Evolutionary conservation across 306 rosid genomes (phyloP), one percentile per base, ranked within the genome.

Genomic region (Sicyos baderoa): DNA sequence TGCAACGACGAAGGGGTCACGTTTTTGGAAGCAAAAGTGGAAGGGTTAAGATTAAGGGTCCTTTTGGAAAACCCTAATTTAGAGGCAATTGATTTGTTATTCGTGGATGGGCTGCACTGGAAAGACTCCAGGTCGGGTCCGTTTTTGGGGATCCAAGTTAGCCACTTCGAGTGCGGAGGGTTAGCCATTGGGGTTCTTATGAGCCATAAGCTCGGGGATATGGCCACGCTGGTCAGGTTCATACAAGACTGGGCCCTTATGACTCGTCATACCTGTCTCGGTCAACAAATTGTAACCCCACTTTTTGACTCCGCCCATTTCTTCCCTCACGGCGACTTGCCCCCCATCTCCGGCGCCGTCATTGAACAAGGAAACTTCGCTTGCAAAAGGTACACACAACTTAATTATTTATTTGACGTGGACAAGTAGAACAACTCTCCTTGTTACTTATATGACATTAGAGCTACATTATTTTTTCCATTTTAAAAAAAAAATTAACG

Each of bases 151-250:
- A 73, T 84, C 56, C 86, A 79, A 10, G 65, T 49, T 51, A 84
- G 54, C 17, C 53, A 54, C 68, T 82, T 82, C 8, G 53, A 70
- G 4, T 82, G 86, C 54, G 83, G 86, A 3, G 82, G 86, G 19
- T 56, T 82, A 12, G 68, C 77, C 0, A 44, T 84, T 14, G 80
- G 74, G 0, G 58, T 79, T 3, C 37, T 68, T 9, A 6, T 79
- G 6, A 76, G 79, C 6, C 88, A 84, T 63, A 84, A 75, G 79
- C 56, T 79, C 4, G 80, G 75, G 12, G 88, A 84, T 40, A 71
- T 77, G 2, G 62, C 76, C 1, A 57, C 86, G 16, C 6, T 79
- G 45, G 54, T 40, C 4, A 70, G 50, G 0, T 79, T 84, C 75
- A 7, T 79, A 45, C 50, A 63, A 13, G 63, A 53, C 8, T 84